Evolutionary conservation across 192 early-diverging fungal genomes (phyloP), one percentile per base, ranked within the genome.

Genomic region (Coemansia nantahalensis): DNA sequence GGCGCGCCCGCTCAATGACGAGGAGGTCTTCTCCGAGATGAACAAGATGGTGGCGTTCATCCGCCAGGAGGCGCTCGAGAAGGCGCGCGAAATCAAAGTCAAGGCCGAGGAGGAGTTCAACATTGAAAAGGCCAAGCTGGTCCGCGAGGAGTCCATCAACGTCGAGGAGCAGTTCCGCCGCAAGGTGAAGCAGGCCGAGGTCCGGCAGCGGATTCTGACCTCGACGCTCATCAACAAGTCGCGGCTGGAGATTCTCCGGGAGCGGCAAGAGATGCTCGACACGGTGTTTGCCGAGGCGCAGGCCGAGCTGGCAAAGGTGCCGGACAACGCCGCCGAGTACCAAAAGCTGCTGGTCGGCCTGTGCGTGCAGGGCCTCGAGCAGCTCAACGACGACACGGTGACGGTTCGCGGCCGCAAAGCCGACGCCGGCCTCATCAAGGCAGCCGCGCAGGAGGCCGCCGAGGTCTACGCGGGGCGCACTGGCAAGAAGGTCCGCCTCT

Each of bases 21-120:
- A 90, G 52, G 92, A 98, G 80, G 95, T 97, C 39, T 80, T 81
- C 62, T 83, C 84, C 56, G 95, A 98, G 84, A 98, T 98, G 95
- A 88, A 84, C 78, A 98, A 98, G 83, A 97, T 98, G 95, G 93
- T 97, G 34, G 84, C 90, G 26, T 99, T 99, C 80, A 99, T 99
- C 82, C 93, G 92, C 70, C 95, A 99, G 77, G 96, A 99, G 76
- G 95, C 96, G 8, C 68, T 93, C 21, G 96, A 99, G 68, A 99
- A 99, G 82, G 94, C 95, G 22, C 83, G 90, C 35, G 96, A 99
- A 76, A 94, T 96, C 70, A 95, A 94, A 79, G 87, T 97, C 62
- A 99, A 98, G 87, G 96, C 96, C 44, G 94, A 99, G 72, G 96
- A 99, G 59, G 96, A 99, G 63, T 99, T 97, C 84, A 99, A 99